Evolutionary conservation across 495 filamentous ascomycete species (phyloP).

Genomic region (Neurospora sp.): DNA sequence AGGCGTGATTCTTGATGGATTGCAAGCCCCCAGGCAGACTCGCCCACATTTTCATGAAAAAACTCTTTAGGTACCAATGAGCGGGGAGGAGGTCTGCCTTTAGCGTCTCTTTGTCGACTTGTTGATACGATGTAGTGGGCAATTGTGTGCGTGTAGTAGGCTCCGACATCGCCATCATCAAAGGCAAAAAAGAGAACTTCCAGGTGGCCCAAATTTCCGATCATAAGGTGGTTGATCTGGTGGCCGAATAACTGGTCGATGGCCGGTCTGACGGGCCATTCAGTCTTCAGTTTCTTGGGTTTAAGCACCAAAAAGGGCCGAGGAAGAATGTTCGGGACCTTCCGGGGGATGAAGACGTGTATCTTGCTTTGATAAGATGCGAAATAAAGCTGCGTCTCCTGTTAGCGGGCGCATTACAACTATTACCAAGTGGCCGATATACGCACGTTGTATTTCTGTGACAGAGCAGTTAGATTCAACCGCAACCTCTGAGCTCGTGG

Average conservation of each 20-base stretch:
- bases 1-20: conserved; percentile 69
- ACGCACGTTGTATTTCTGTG: conserved; percentile 36
- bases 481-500: conserved; percentile 28
- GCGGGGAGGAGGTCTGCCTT: background rate
- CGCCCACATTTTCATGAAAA: conserved; percentile 63
- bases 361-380: conserved; percentile 63
- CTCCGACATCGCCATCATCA: conserved; percentile 85
- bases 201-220: conserved; percentile 69
- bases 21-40: conserved; percentile 83
- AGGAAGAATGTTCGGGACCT: conserved; percentile 47
- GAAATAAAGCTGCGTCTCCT: conserved; percentile 49
- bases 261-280: conserved; percentile 36
- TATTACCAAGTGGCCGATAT: background rate
- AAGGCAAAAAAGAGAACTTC: conserved; percentile 69
- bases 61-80: conserved; percentile 35
- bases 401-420: conserved; percentile 1
- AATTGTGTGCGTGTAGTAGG: conserved; percentile 54
- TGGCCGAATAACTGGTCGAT: conserved; percentile 52
- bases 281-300: conserved; percentile 42
- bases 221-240: conserved; percentile 65
- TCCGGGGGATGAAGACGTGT: conserved; percentile 62
- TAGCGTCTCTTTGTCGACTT: background rate
- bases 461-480: conserved; percentile 40
- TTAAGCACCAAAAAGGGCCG: conserved; percentile 55
- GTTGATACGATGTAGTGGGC: conserved; percentile 14